Evolutionary conservation across 129 eudicot species (phyloP).

Genomic region (Arctium lappa): DNA sequence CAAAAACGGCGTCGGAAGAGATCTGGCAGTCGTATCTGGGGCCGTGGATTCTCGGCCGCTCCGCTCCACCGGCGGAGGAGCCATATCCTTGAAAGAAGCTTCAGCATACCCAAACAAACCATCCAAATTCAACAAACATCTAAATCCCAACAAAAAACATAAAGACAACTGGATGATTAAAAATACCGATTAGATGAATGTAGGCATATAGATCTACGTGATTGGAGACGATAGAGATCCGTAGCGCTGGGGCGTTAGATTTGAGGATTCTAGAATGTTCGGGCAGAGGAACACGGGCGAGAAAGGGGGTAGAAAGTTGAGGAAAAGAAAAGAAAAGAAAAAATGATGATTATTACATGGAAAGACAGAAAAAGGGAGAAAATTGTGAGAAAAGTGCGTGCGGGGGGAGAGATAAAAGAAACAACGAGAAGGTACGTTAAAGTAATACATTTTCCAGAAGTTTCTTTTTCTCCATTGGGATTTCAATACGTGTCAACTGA

Average conservation of each 20-base stretch:
- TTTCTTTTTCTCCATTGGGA: constrained; percentile 16
- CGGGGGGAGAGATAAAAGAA: constrained; percentile 23
- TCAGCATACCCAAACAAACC: constrained; percentile 9
- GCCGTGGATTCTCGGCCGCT: constrained; percentile 47
- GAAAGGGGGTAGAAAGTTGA: constrained; percentile 8
- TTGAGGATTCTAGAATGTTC: constrained; percentile 66
- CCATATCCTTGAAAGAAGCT: constrained; percentile 18
- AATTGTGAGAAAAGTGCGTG: constrained; percentile 16
- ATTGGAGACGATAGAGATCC: constrained; percentile 12
- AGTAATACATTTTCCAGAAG: constrained; percentile 30
- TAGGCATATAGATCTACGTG: background rate
- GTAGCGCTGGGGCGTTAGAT: constrained; percentile 11
- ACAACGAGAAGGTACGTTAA: constrained; percentile 26
- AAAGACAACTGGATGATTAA: background rate
- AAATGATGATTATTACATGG: background rate
- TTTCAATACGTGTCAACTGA: constrained; percentile 17
- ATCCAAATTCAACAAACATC: constrained; percentile 2
- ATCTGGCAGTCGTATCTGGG: constrained; percentile 46
- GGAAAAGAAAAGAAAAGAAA: background rate
- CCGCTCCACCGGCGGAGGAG: constrained; percentile 50
- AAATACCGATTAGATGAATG: constrained; percentile 4
- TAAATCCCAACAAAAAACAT: background rate
- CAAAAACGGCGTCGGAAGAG: constrained; percentile 80
- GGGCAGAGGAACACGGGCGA: background rate
- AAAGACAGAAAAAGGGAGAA: background rate